A percentile compares a stretch with the other conserved stretches of the same genome.
Evolutionary conservation across 805 yeast species (phyloP).

Genomic region (Isabelozyma rhagii): DNA sequence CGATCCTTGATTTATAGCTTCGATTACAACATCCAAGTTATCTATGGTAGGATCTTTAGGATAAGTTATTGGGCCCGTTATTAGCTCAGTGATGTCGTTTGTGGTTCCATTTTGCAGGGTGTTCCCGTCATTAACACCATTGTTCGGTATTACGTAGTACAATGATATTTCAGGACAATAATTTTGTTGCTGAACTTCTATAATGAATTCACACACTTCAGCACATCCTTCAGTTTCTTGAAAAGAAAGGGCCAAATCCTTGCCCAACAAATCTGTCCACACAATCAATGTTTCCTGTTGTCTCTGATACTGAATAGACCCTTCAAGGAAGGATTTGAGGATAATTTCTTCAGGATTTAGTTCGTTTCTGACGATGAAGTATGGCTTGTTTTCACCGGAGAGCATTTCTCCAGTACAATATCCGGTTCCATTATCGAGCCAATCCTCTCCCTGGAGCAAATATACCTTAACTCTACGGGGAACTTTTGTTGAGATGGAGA

Average conservation of each 20-base stretch:
- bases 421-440: conserved; percentile 95
- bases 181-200: conserved; percentile 56
- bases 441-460: conserved; percentile 70
- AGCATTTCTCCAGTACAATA: conserved; percentile 71
- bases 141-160: conserved; percentile 54
- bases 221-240: conserved; percentile 92
- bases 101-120: conserved; percentile 16
- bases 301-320: conserved; percentile 79
- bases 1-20: conserved; percentile 56
- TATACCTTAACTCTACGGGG: conserved; percentile 92
- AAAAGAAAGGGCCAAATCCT: conserved; percentile 84
- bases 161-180: conserved; percentile 65
- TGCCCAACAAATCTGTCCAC: conserved; percentile 79
- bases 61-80: conserved; percentile 73
- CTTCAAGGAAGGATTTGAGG: conserved; percentile 65
- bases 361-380: conserved; percentile 72
- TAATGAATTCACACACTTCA: conserved; percentile 74
- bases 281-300: conserved; percentile 93
- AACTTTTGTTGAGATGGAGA: conserved; percentile 7
- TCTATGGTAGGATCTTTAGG: conserved; percentile 56
- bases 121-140: conserved; percentile 34
- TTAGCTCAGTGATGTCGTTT: conserved; percentile 65
- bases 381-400: conserved; percentile 43
- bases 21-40: conserved; percentile 53
- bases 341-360: conserved; percentile 54